Evolutionary conservation across 2,329 filamentous ascomycete species (phyloP).

Genomic region (Massarina eburnea): DNA sequence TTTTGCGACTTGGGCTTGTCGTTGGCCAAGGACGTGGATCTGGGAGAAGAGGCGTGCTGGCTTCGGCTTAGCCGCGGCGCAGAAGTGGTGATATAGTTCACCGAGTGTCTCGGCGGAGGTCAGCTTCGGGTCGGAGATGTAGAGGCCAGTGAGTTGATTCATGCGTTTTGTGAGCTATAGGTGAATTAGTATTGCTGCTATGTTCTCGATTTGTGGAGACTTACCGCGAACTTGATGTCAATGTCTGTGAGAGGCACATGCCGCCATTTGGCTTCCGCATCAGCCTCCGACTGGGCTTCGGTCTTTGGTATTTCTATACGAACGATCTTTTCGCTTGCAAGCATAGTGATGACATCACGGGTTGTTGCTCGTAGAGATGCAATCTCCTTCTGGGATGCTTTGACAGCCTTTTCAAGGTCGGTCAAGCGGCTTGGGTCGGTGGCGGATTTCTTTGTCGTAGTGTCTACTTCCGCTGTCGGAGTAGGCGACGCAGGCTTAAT

Average conservation of each 20-base stretch:
- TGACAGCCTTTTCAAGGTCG: neutral
- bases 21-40: conserved; percentile 44
- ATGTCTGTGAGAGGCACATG: conserved; percentile 30
- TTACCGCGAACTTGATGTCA: conserved; percentile 40
- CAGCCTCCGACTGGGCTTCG: neutral
- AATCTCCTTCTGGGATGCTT: conserved; percentile 14
- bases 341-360: conserved; percentile 10
- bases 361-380: conserved; percentile 15
- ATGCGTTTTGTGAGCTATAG: conserved; percentile 78
- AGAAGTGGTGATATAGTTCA: conserved; percentile 42
- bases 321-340: conserved; percentile 6
- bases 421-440: neutral
- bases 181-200: conserved; percentile 6
- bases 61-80: conserved; percentile 39
- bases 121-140: conserved; percentile 71
- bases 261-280: conserved; percentile 25
- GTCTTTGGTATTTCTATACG: neutral
- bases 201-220: conserved; percentile 9
- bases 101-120: conserved; percentile 38
- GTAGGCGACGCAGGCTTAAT: too few relatives aligned
- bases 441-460: neutral
- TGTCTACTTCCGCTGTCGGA: neutral
- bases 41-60: conserved; percentile 63
- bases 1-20: conserved; percentile 18
- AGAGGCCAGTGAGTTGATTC: conserved; percentile 76